Conservation (phyloP, 495 filamentous ascomycete species). For the Daldinia loculata region DNA sequence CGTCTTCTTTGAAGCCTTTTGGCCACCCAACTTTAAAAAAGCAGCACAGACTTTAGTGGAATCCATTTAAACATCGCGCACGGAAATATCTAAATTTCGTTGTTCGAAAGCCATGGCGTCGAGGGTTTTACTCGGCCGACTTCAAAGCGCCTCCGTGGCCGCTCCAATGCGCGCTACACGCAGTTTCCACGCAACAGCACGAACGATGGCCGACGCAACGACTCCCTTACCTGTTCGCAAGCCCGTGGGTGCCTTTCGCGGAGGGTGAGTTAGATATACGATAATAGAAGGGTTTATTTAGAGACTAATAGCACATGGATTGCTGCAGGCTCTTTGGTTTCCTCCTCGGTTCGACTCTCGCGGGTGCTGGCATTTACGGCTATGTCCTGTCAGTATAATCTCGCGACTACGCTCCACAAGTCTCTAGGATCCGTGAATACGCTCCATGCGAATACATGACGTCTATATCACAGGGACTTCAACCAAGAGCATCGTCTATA, state of each 20-base stretch:
- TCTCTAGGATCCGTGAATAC: neutral
- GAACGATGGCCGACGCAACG: constrained; percentile 50
- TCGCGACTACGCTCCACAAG: neutral
- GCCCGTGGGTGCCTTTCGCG: constrained; percentile 90
- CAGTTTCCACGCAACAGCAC: constrained; percentile 58
- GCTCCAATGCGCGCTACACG: constrained; percentile 44
- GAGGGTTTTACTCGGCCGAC: constrained; percentile 51
- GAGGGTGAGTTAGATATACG: constrained; percentile 71
- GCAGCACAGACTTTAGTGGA: neutral
- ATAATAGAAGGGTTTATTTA: neutral
- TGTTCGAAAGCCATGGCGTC: constrained; percentile 54
- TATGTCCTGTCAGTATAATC: constrained; percentile 69
- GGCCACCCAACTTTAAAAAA: constrained; percentile 19
- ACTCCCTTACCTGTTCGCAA: constrained; percentile 72
- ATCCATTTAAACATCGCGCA: neutral
- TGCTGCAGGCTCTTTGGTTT: constrained; percentile 84
- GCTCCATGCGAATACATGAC: neutral
- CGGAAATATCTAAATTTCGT: constrained; percentile 11
- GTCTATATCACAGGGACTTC: neutral
- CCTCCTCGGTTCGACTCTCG: constrained; percentile 81
- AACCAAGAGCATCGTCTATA: neutral
- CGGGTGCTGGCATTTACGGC: constrained; percentile 84
- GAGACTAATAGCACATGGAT: constrained; percentile 15
- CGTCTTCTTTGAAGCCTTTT: constrained; percentile 23
- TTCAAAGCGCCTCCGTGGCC: constrained; percentile 44